These are phyloP conservation scores for Taphrina betulina DNA, from an alignment of 1,139 yeast species.

Conservation along the genomic window DNA sequence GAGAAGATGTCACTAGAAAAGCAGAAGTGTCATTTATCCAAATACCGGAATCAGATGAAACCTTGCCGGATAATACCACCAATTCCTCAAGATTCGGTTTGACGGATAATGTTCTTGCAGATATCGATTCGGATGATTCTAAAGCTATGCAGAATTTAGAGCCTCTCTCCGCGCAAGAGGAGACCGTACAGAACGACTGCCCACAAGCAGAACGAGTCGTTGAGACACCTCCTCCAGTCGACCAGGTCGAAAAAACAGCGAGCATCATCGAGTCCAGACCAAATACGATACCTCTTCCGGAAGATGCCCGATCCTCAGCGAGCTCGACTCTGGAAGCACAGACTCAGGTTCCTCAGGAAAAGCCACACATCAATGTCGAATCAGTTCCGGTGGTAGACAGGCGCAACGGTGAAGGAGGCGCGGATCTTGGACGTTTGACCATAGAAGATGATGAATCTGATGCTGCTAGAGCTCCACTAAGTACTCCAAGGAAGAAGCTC, in stretches of 20 bases:
- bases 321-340: constrained; percentile 2
- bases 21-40: constrained; percentile 9
- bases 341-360: not conserved
- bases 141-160: not conserved
- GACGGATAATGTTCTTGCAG: not conserved
- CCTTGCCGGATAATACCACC: too few relatives aligned
- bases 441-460: constrained; percentile 16
- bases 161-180: not conserved
- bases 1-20: constrained; percentile 6
- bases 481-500: not conserved
- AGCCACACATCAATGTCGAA: not conserved
- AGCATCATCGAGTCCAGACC: not conserved
- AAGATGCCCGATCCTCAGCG: not conserved
- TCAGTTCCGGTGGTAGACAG: too few relatives aligned
- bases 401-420: not conserved
- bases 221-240: not conserved
- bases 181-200: not conserved
- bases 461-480: not conserved
- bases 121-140: not conserved
- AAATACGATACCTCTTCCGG: not conserved
- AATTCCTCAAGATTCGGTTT: too few relatives aligned
- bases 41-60: constrained; percentile 7
- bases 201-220: too few relatives aligned
- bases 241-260: too few relatives aligned
- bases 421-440: constrained; percentile 2